Evolutionary conservation across 2,329 filamentous ascomycete genomes (phyloP).

Genomic region (Diaporthe citrichinensis): DNA sequence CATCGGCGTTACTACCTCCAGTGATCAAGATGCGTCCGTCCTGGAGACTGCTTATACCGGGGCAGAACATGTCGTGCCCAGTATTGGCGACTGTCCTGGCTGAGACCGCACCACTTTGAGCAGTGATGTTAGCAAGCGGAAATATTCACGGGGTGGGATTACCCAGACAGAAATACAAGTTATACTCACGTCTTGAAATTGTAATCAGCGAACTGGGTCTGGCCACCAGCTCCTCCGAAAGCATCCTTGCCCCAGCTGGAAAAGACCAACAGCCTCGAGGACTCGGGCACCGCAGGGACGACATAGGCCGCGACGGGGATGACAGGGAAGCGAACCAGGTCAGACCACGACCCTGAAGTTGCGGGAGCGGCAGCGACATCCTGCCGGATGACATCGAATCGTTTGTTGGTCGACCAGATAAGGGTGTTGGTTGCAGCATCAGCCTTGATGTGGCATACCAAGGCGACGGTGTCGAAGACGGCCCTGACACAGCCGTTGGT

Average conservation of each 20-base stretch:
- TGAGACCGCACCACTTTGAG: conserved; percentile 30
- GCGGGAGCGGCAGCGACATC: conserved; percentile 41
- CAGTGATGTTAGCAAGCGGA: background rate
- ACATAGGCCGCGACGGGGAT: conserved; percentile 49
- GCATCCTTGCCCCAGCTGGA: conserved; percentile 47
- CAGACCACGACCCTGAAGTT: conserved; percentile 46
- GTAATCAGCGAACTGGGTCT: conserved; percentile 35
- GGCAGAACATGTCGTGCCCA: conserved; percentile 65
- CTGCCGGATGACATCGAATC: conserved; percentile 28
- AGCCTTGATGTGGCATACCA: conserved; percentile 32
- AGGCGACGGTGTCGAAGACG: conserved; percentile 14
- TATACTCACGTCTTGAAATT: conserved; percentile 35
- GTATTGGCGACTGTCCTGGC: conserved; percentile 49
- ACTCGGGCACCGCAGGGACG: conserved; percentile 46
- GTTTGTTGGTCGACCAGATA: conserved; percentile 33
- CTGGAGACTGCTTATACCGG: conserved; percentile 60
- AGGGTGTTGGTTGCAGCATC: conserved; percentile 32
- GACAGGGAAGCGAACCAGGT: conserved; percentile 46
- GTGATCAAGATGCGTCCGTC: conserved; percentile 62
- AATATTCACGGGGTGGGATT: too few relatives aligned
- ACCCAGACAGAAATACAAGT: background rate
- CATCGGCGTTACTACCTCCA: conserved; percentile 60
- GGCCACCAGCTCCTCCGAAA: conserved; percentile 42
- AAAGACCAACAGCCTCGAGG: conserved; percentile 46
- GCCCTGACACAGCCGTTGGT: conserved; percentile 17